Percentiles rank a stretch among this genome's conserved stretches.
Conservation (phyloP, 1,139 yeast species). For the Candida glucosophila region DNA sequence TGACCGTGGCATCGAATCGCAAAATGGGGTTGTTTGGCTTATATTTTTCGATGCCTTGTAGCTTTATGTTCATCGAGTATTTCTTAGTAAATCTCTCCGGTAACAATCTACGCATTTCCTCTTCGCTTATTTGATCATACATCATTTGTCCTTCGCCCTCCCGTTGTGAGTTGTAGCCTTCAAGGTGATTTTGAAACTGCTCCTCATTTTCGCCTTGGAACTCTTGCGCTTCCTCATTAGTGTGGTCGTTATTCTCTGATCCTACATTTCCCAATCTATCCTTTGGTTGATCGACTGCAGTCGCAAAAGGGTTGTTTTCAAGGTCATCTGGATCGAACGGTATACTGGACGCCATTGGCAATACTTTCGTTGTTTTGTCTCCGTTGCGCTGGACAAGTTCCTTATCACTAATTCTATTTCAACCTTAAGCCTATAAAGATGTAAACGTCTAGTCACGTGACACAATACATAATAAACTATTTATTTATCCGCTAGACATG, state of each 20-base stretch:
- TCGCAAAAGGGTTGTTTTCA: slow-evolving; percentile 54
- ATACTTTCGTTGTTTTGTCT: no score
- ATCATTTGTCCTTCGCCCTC: slow-evolving; percentile 3
- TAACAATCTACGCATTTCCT: slow-evolving; percentile 27
- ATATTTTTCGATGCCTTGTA: slow-evolving; percentile 30
- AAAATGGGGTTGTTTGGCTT: slow-evolving; percentile 38
- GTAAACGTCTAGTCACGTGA: no score
- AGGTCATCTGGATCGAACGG: slow-evolving; percentile 63
- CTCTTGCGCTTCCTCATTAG: no score
- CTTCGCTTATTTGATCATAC: slow-evolving; percentile 2
- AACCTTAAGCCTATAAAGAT: no score
- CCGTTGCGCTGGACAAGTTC: no score
- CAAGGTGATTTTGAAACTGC: slow-evolving; percentile 3
- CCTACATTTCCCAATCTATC: no score
- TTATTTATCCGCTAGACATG: no score
- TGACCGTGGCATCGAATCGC: slow-evolving; percentile 29
- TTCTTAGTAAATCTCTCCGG: slow-evolving; percentile 42
- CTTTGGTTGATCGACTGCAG: no score
- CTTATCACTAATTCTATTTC: no score
- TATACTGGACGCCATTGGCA: slow-evolving; percentile 49
- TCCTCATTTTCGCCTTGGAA: no score
- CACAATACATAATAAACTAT: no score
- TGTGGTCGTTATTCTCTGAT: background rate
- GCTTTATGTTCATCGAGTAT: slow-evolving; percentile 20
- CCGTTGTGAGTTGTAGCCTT: slow-evolving; percentile 1